Percentiles rank a stretch among this genome's conserved stretches.
phyloP scores from a whole-genome alignment of 352 stramenopile species.

The Globisporangium sylvaticum region DNA sequence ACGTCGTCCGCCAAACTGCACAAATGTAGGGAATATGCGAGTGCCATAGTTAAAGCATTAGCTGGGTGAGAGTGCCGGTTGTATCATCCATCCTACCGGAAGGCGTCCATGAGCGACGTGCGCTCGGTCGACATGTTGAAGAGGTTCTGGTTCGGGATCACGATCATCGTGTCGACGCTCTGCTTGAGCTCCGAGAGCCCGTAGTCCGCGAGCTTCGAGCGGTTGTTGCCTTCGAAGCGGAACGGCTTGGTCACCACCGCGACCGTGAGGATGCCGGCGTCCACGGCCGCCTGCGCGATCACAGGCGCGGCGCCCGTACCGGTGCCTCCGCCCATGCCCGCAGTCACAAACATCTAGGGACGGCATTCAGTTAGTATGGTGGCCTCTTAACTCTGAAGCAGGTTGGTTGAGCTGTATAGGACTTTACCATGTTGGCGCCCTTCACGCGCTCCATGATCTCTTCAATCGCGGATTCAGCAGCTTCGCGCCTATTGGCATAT shows the following conservation, averaged over 20 bases:
- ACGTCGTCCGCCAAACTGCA: conserved; percentile 82
- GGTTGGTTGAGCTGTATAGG: not conserved
- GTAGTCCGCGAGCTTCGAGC: conserved; percentile 72
- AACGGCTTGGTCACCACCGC: conserved; percentile 88
- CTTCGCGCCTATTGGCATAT: too few relatives aligned
- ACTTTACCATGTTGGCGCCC: conserved; percentile 79
- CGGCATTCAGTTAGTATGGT: not conserved
- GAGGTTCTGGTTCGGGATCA: conserved; percentile 88
- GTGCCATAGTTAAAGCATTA: not conserved
- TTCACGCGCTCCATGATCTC: conserved; percentile 85
- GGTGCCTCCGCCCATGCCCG: conserved; percentile 81
- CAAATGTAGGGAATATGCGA: too few relatives aligned
- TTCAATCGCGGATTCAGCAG: conserved; percentile 70
- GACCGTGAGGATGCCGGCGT: conserved; percentile 82
- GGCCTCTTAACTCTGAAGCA: not conserved
- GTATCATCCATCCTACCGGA: conserved; percentile 37
- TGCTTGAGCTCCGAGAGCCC: conserved; percentile 76
- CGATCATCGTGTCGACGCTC: conserved; percentile 86
- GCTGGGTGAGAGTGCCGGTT: not conserved
- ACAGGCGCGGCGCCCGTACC: conserved; percentile 80
- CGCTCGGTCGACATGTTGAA: conserved; percentile 87
- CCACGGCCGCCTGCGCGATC: conserved; percentile 78
- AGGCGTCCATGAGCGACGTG: conserved; percentile 86
- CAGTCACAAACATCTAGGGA: conserved; percentile 83
- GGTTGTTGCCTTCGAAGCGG: conserved; percentile 81